Base-by-base conservation (phyloP, 768 basidiomycete species). In the Tricholoma matsutake region DNA sequence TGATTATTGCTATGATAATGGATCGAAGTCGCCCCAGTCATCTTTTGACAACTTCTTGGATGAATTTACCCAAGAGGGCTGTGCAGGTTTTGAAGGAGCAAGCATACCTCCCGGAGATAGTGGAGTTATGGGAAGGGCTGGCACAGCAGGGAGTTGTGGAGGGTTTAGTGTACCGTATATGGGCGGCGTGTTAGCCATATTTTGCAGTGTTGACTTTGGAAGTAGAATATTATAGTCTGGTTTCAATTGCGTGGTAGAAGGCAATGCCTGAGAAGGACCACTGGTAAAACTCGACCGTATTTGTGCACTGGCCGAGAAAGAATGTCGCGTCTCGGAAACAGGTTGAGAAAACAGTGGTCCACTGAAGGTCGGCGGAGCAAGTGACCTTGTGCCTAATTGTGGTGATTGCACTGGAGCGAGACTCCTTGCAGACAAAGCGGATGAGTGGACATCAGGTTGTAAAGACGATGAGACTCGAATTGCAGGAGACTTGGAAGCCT, bases 11-110 rank as follows among this genome's bases (percentile, higher is more conserved):
- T 73, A 89, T 55, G 83, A 79, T 49, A 91, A 75, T 11, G 92
- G 92, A 76, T 94, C 92, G 69, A 94, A 94, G 70, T 91, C 92
- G 22, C 84, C 85, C 88, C 89, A 92, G 61, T 86, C 86, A 64
- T 86, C 81, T 65, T 87, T 88, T 32, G 85, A 81, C 13, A 81
- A 65, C 52, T 78, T 81, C 63, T 85, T 85, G 14, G 78, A 56
- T 18, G 67, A 62, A 54, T 61, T 65, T 57, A 49, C 71, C 68
- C 83, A 81, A 10, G 81, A 74, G 10, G 83, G 78, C 62, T 84
- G 84, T 29, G 82, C 69, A 31, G 86, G 85, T 69, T 80, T 86
- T 16, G 85, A 86, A 3, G 91, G 92, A 4, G 83, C 77, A 22
- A 92, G 73, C 56, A 91, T 71, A 49, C 79, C 76, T 28, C 80